Conservation (phyloP, 257 asterid species). For the Nicotiana otophora region DNA sequence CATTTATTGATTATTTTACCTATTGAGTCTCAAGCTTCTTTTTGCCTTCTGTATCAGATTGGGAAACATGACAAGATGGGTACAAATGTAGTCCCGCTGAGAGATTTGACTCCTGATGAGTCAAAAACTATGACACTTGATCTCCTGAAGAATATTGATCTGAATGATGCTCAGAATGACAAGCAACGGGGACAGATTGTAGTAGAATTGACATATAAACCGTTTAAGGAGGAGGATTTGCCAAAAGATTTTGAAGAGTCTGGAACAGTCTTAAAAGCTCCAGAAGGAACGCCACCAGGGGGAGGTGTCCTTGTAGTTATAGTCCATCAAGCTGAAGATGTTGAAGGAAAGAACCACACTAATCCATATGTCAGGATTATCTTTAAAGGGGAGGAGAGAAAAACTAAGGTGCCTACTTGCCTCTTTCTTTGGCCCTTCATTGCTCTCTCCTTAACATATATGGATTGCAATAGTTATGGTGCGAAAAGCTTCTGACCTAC, state of each 20-base stretch:
- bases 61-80: constrained; percentile 99
- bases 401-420: constrained; percentile 70
- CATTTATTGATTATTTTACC: background rate
- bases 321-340: constrained; percentile 89
- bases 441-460: background rate
- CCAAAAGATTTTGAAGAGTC: constrained; percentile 41
- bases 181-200: constrained; percentile 80
- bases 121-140: constrained; percentile 54
- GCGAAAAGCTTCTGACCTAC: background rate
- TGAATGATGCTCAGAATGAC: constrained; percentile 63
- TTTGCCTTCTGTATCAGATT: constrained; percentile 38
- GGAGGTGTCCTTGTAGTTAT: constrained; percentile 80
- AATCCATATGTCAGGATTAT: constrained; percentile 77
- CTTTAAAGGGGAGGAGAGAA: constrained; percentile 82
- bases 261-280: constrained; percentile 52
- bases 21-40: background rate
- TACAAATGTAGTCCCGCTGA: constrained; percentile 65
- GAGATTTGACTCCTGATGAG: constrained; percentile 77
- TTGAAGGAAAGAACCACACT: constrained; percentile 98
- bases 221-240: constrained; percentile 77
- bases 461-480: no score
- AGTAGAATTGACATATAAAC: constrained; percentile 84
- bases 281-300: constrained; percentile 83
- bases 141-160: constrained; percentile 75
- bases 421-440: background rate